phyloP scores from a whole-genome alignment of 345 rosid species.

The Dipteronia dyeriana region DNA sequence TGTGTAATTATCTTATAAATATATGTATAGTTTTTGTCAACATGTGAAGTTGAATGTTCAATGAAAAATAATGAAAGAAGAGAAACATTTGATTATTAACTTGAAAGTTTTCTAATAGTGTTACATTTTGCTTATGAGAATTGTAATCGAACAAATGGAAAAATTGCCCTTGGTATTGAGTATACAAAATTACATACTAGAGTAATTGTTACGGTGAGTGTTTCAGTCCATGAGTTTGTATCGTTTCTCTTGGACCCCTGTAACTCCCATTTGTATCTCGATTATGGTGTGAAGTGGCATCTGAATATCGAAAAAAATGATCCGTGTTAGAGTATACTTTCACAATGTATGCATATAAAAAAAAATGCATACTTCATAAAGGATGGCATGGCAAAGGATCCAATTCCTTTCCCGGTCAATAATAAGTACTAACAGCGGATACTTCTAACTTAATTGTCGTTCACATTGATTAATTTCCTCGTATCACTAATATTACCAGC shows the following conservation, averaged over 20 bases:
- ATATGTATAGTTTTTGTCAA: too few species aligned
- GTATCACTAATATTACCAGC: background rate
- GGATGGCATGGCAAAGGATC: too few species aligned
- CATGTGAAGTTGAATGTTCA: too few species aligned
- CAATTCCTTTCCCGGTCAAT: background rate
- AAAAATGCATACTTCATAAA: background rate
- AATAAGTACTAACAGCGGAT: background rate
- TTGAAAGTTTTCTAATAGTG: background rate
- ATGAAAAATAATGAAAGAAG: too few species aligned
- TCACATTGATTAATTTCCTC: background rate
- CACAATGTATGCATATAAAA: background rate
- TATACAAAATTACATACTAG: conserved; percentile 2
- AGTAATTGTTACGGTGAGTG: background rate
- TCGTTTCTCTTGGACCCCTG: conserved; percentile 98
- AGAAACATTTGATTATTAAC: background rate
- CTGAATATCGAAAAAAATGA: conserved; percentile 43
- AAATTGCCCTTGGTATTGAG: background rate
- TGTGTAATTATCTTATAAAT: too few species aligned
- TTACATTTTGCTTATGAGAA: conserved; percentile 27
- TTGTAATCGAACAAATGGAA: conserved; percentile 11
- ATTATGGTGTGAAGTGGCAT: conserved; percentile 96
- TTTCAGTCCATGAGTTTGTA: conserved; percentile 97
- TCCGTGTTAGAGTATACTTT: background rate
- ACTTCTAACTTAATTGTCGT: background rate
- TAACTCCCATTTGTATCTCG: conserved; percentile 99